Base-by-base conservation (phyloP, 306 rosid species). In the Erythrophleum fordii region DNA sequence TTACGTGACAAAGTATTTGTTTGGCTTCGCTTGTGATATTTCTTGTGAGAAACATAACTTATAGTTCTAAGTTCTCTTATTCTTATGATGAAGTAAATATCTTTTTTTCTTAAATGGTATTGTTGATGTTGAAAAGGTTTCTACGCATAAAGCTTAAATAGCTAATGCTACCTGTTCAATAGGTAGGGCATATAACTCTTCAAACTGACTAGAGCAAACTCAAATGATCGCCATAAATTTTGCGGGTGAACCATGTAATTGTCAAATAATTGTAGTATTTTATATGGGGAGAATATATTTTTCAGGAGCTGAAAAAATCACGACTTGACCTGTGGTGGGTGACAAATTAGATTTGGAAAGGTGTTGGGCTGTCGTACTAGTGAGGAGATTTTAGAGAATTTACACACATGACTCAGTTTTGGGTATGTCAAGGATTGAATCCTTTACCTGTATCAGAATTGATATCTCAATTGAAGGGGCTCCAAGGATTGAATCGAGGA, bases 301-400 rank as follows among this genome's bases (percentile, higher is more conserved):
- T 49, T 51, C 13, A 52, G 65, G 39, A 55, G 60, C 59, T 52
- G 41, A 29, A 23, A 37, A 39, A 45, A 73, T 51, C 6, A 17
- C 55, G 62, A 73, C 11, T 39, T 64, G 13, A 26, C 11, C 51
- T 11, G 65, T 73, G 46, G 46, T 55, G 28, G 55, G n/a, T 51
- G 20, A 41, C 37, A 39, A 11, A 76, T 70, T 45, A 46, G 65
- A 62, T 61, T 62, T 62, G 37, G 49, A 68, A 48, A 49, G 69
- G 68, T 59, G 20, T 34, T 46, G 52, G 5, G 7, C 23, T 75
- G 11, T 31, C 25, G 17, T 75, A n/a, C 45, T 65, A 14, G 39
- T 78, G 67, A 25, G 20, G 70, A 16, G 61, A 61, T 55, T 77
- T 67, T 72, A 26, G 61, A 60, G 41, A 61, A 46, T 51, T 44